These are phyloP conservation scores for Penicillium lividum DNA, from an alignment of 495 filamentous ascomycete species.

Conservation along the genomic window DNA sequence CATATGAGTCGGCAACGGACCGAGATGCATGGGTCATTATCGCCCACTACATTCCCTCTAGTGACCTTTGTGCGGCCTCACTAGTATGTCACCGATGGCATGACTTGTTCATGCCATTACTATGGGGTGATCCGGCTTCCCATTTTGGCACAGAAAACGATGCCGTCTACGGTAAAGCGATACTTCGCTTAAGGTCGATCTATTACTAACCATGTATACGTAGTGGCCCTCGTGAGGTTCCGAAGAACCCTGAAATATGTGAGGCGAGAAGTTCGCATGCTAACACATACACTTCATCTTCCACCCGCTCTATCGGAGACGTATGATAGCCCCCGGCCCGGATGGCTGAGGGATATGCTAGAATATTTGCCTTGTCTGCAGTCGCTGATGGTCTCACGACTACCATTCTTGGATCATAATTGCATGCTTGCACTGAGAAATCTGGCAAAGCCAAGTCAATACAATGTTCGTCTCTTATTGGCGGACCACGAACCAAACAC, in stretches of 20 bases:
- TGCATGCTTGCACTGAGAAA: conserved; percentile 53
- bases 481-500: conserved; percentile 60
- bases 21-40: conserved; percentile 64
- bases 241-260: conserved; percentile 59
- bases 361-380: conserved; percentile 61
- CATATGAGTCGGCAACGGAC: conserved; percentile 58
- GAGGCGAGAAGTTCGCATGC: conserved; percentile 51
- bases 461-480: conserved; percentile 55
- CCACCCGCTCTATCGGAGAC: conserved; percentile 66
- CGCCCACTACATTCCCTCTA: conserved; percentile 59
- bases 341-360: conserved; percentile 64
- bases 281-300: conserved; percentile 68
- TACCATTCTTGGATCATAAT: conserved; percentile 66
- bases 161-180: conserved; percentile 56
- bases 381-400: conserved; percentile 58
- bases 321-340: conserved; percentile 60
- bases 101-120: conserved; percentile 57
- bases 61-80: conserved; percentile 59
- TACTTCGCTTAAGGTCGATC: background rate
- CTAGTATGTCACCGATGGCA: conserved; percentile 62
- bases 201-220: conserved; percentile 6
- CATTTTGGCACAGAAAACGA: conserved; percentile 66
- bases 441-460: conserved; percentile 23
- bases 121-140: conserved; percentile 68
- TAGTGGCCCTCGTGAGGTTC: conserved; percentile 64